These are phyloP conservation scores for Penicillium polonicum DNA, from an alignment of 2,329 filamentous ascomycete species.

Conservation along the genomic window DNA sequence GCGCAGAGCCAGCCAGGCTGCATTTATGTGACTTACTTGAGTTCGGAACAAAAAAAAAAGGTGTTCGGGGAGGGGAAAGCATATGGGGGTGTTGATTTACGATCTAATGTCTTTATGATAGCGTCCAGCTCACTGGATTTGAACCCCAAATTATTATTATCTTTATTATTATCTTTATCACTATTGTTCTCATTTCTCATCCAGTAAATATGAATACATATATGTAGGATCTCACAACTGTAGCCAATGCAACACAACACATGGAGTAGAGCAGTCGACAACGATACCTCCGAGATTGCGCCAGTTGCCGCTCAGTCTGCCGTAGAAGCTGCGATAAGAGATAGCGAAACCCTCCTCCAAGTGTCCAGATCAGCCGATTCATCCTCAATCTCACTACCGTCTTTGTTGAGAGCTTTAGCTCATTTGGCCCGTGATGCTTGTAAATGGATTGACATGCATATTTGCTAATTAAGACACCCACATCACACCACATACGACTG, in stretches of 20 bases:
- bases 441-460: not conserved
- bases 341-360: slow-evolving; percentile 25
- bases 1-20: slow-evolving; percentile 8
- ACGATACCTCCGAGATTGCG: slow-evolving; percentile 18
- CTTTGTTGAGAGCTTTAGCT: slow-evolving; percentile 7
- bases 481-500: not conserved
- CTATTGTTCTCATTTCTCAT: not conserved
- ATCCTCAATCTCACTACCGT: not conserved
- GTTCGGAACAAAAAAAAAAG: slow-evolving; percentile 3
- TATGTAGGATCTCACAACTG: not conserved
- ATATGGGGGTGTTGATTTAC: slow-evolving; percentile 13
- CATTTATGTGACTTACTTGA: slow-evolving; percentile 4
- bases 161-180: not conserved
- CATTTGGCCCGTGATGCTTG: slow-evolving; percentile 25
- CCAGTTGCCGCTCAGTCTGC: slow-evolving; percentile 32
- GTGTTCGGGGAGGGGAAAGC: slow-evolving; percentile 3
- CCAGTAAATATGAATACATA: not conserved
- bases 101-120: slow-evolving; percentile 12
- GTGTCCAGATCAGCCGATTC: slow-evolving; percentile 30
- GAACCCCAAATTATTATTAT: slow-evolving; percentile 2
- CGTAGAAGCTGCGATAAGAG: slow-evolving; percentile 30
- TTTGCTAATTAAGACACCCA: not conserved
- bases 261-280: not conserved
- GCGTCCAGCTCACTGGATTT: slow-evolving; percentile 2
- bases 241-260: not conserved